A percentile compares a stretch with the other conserved stretches of the same genome.
Conservation (phyloP, 2,329 filamentous ascomycete genomes). For the Calonectria fujianensis region DNA sequence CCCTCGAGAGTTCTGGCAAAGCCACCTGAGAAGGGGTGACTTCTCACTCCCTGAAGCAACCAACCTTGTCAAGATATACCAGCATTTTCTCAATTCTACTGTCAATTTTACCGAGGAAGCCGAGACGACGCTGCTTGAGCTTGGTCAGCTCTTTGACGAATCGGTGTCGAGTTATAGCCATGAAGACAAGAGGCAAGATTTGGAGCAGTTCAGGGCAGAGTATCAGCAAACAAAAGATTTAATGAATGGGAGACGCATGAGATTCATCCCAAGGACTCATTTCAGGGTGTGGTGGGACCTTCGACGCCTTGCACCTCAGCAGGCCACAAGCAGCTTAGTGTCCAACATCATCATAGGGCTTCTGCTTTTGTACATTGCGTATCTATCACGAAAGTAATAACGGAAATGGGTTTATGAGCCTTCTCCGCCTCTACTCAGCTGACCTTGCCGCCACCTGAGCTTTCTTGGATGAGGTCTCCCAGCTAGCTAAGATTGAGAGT, state of each 20-base stretch:
- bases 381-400: neutral
- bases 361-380: neutral
- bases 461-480: too few species aligned
- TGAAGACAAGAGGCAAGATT: neutral
- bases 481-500: too few species aligned
- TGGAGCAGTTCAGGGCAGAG: neutral
- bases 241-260: neutral
- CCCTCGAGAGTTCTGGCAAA: neutral
- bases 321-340: neutral
- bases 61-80: constrained; percentile 6
- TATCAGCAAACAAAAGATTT: neutral
- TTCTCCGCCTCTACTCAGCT: too few species aligned
- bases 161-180: neutral
- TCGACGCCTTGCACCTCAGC: neutral
- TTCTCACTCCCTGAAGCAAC: neutral
- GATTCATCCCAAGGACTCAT: neutral
- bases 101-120: neutral
- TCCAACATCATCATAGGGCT: neutral
- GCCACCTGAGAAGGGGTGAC: too few species aligned
- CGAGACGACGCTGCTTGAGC: neutral
- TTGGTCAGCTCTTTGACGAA: neutral
- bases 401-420: too few species aligned
- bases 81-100: constrained; percentile 2
- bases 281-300: constrained; percentile 1
- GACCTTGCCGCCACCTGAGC: too few species aligned